Percentiles rank a stretch among this genome's conserved stretches.
Conservation (phyloP, 352 stramenopile species). For the Blastocystis sp. region DNA sequence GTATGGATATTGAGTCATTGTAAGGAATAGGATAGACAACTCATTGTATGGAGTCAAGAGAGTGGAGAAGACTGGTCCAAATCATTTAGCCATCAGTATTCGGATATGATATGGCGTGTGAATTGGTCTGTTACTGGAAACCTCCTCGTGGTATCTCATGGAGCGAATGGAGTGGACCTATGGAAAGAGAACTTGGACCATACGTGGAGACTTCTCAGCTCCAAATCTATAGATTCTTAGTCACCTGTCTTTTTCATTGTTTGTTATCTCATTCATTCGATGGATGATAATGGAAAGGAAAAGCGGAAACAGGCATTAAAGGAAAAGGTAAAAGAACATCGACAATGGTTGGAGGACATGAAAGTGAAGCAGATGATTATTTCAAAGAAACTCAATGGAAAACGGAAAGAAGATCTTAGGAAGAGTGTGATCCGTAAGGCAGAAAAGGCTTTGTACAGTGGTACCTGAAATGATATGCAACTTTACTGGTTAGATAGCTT, state of each 20-base stretch:
- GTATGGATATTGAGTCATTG: neutral
- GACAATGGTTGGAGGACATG: neutral
- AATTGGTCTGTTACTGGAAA: conserved; percentile 95
- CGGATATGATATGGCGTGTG: conserved; percentile 91
- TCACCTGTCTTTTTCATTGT: neutral
- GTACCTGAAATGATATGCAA: neutral
- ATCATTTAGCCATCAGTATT: conserved; percentile 82
- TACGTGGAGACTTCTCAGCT: conserved; percentile 72
- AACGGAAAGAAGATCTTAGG: neutral
- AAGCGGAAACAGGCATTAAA: neutral
- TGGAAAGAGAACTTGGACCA: conserved; percentile 95
- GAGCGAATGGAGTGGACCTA: conserved; percentile 89
- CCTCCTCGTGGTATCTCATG: conserved; percentile 89
- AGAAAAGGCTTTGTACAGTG: neutral
- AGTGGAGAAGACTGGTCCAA: conserved; percentile 67
- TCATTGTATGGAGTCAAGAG: conserved; percentile 86
- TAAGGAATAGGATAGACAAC: conserved; percentile 71
- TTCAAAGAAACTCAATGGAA: neutral
- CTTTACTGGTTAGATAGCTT: neutral
- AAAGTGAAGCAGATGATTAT: neutral
- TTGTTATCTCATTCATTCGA: neutral
- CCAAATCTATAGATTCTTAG: neutral
- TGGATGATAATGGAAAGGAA: neutral
- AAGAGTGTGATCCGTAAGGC: neutral
- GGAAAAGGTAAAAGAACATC: neutral